Base-by-base conservation (phyloP, 208 protist genomes). In the Porcisia hertigi region DNA sequence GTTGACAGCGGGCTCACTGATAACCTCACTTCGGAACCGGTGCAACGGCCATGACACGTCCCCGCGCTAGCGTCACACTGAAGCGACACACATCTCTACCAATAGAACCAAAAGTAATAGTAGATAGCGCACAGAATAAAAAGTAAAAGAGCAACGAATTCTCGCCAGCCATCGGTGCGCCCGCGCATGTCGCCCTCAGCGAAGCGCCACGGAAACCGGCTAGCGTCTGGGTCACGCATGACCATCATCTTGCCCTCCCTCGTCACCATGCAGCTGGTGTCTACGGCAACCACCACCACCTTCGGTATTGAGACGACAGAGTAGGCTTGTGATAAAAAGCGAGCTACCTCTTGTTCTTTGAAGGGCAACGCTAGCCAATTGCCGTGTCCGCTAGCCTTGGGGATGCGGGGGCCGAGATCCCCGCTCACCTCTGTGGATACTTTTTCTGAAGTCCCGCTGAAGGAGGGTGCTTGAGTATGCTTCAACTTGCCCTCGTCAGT, bases 311-410 rank as follows among this genome's bases (percentile, higher is more conserved):
- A 83, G 6, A 65, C 23, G 16, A 90, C 80, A 0, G 67, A 69
- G 76, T 83, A 85, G 39, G 45, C 58, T 23, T 77, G 74, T 30
- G 79, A 76, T 41, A 91, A 75, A 25, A 59, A 71, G 3, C 67
- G 67, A 0, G 75, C 81, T 43, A 88, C 62, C 25, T 58, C 69
- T 2, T 65, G 30, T 11, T 88, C 79, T 34, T 79, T 75, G 66
- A 90, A 96, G 36, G 80, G 82, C 36, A 96, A 73, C 18, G 86
- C 84, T 39, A 88, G 55, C 86, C 92, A 93, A 25, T 87, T 75
- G 0, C 77, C 82, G 65, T 89, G 84, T 1, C 83, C 83, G 18
- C 18, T 83, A 5, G 83, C 57, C 14, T 59, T 76, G 7, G 86
- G 86, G 9, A 77, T 60, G 59, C 85, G 75, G 2, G 53, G 3